These are phyloP conservation scores for Gentiana macrophylla DNA, from an alignment of 257 asterid genomes.

Conservation along the genomic window DNA sequence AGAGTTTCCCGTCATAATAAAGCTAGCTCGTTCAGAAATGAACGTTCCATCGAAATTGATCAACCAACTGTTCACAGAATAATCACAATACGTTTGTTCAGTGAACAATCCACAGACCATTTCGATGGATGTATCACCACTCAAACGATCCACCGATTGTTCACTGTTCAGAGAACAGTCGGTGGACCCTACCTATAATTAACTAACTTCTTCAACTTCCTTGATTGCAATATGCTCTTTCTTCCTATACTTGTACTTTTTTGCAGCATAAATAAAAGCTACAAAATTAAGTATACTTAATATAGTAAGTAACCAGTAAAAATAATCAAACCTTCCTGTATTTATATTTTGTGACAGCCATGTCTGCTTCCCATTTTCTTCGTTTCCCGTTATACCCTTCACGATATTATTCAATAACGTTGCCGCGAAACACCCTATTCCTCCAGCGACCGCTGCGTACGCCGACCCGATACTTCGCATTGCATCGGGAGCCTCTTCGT, in stretches of 20 bases:
- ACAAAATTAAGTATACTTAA: conserved; percentile 76
- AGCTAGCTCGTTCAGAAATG: no score
- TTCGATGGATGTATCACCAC: no score
- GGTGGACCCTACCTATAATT: no score
- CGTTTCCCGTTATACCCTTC: conserved; percentile 56
- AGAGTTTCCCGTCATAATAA: no score
- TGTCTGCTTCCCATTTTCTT: conserved; percentile 41
- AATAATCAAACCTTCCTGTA: conserved; percentile 69
- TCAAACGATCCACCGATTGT: no score
- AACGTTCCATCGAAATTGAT: no score
- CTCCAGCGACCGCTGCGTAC: conserved; percentile 97
- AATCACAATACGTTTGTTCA: no score
- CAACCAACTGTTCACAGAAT: no score
- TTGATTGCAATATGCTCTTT: conserved; percentile 31
- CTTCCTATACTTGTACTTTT: conserved; percentile 61
- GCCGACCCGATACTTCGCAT: conserved; percentile 98
- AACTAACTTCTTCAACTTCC: conserved; percentile 7
- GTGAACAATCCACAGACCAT: no score
- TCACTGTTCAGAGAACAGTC: no score
- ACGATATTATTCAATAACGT: conserved; percentile 65
- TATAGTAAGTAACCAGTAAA: conserved; percentile 82
- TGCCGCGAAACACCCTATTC: conserved; percentile 95
- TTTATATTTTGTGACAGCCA: conserved; percentile 96
- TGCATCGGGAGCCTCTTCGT: conserved; percentile 98
- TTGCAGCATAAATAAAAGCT: conserved; percentile 64